phyloP scores from a whole-genome alignment of 768 basidiomycete genomes.

The Rhodotorula kratochvilovae region DNA sequence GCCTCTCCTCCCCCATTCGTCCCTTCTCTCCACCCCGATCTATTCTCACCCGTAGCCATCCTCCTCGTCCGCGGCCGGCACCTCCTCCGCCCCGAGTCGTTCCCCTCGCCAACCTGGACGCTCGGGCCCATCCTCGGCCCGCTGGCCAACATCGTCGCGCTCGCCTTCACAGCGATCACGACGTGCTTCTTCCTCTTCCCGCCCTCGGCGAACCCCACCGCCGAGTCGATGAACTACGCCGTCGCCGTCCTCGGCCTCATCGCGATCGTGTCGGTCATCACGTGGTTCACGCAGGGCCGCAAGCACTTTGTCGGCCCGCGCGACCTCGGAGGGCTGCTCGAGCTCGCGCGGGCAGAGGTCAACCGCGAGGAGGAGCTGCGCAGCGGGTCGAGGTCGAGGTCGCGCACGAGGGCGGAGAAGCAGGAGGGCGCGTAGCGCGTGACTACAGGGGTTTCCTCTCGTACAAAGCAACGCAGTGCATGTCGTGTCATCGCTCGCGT shows the following conservation, averaged over 20 bases:
- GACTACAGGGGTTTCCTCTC: no score
- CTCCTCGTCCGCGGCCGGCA: constrained; percentile 38
- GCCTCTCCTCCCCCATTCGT: constrained; percentile 24
- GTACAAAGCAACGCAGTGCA: no score
- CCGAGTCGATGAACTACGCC: constrained; percentile 35
- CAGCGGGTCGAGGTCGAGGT: background rate
- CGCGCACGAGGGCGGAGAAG: background rate
- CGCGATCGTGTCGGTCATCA: constrained; percentile 4
- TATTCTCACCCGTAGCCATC: background rate
- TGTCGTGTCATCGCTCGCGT: no score
- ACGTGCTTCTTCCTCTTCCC: constrained; percentile 44
- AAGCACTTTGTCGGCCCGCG: constrained; percentile 26
- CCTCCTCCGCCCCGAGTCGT: constrained; percentile 38
- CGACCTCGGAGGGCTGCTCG: constrained; percentile 33
- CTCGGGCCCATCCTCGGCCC: constrained; percentile 37
- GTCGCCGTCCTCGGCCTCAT: constrained; percentile 33
- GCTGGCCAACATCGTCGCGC: constrained; percentile 33
- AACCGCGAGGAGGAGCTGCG: constrained; percentile 3
- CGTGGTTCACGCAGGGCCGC: constrained; percentile 15
- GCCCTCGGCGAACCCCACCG: constrained; percentile 27
- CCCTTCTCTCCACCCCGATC: no score
- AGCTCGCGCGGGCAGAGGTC: constrained; percentile 32
- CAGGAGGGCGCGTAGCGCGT: background rate
- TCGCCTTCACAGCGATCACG: constrained; percentile 38
- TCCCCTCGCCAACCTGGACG: constrained; percentile 37